Conservation (phyloP, 1,284 basidiomycete genomes). For the Peniophora sp. region DNA sequence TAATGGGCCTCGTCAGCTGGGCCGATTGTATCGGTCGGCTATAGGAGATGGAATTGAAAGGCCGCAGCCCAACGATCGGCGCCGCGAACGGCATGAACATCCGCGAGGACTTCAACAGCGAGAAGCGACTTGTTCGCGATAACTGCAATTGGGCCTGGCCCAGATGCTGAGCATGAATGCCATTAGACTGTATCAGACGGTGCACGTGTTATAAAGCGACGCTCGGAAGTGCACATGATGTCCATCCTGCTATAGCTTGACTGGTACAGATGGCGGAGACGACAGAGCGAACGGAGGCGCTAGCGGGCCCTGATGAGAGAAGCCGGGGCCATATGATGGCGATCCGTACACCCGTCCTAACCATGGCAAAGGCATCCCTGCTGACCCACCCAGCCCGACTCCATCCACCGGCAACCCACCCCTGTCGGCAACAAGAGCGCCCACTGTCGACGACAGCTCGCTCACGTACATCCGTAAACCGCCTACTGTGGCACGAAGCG, state of each 20-base stretch:
- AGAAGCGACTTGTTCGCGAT: too few relatives aligned
- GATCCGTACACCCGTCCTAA: neutral
- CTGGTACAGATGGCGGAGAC: neutral
- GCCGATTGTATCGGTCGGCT: too few relatives aligned
- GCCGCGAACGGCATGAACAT: too few relatives aligned
- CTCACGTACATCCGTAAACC: neutral
- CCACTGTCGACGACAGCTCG: neutral
- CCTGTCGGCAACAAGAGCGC: neutral
- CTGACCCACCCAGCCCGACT: neutral
- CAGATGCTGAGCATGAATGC: too few relatives aligned
- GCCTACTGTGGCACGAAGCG: neutral
- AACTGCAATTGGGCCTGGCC: too few relatives aligned
- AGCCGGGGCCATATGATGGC: neutral
- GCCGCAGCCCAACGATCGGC: too few relatives aligned
- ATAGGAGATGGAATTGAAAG: too few relatives aligned
- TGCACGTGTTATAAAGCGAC: too few relatives aligned
- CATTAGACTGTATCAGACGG: too few relatives aligned
- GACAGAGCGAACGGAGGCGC: neutral
- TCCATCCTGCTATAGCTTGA: neutral
- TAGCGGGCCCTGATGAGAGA: neutral
- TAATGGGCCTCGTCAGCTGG: too few relatives aligned
- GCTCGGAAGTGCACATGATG: too few relatives aligned
- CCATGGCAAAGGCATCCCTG: neutral
- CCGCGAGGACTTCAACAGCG: too few relatives aligned
- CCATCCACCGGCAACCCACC: neutral